Percentiles rank a stretch among this genome's conserved stretches.
These are phyloP conservation scores for Extremus antarcticus DNA, from an alignment of 495 filamentous ascomycete species.

Conservation along the genomic window DNA sequence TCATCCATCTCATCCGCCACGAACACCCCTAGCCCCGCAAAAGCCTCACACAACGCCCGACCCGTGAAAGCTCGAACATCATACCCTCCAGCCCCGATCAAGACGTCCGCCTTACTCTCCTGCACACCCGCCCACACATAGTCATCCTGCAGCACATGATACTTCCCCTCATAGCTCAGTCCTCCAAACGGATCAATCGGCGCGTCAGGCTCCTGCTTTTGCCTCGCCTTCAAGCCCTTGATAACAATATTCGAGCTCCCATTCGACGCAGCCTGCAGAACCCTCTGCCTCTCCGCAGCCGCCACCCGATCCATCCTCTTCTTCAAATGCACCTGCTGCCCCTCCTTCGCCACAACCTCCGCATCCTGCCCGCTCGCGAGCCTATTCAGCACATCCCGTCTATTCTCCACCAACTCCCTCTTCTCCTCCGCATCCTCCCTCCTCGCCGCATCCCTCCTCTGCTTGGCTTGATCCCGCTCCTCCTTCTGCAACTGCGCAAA, in stretches of 20 bases:
- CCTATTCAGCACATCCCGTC: slow-evolving; percentile 45
- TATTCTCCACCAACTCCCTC: slow-evolving; percentile 46
- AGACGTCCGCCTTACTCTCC: slow-evolving; percentile 44
- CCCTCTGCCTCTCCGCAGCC: slow-evolving; percentile 24
- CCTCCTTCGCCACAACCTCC: slow-evolving; percentile 41
- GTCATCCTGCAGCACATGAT: slow-evolving; percentile 54
- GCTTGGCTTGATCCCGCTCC: slow-evolving; percentile 55
- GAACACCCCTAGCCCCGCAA: slow-evolving; percentile 76
- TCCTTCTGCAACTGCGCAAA: slow-evolving; percentile 46
- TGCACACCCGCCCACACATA: slow-evolving; percentile 59
- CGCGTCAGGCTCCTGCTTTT: slow-evolving; percentile 48
- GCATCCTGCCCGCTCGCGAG: slow-evolving; percentile 42
- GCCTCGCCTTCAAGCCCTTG: slow-evolving; percentile 59
- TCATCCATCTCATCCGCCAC: slow-evolving; percentile 62
- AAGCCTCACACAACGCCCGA: slow-evolving; percentile 75
- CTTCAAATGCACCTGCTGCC: slow-evolving; percentile 57
- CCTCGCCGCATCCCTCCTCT: slow-evolving; percentile 43
- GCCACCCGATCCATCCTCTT: slow-evolving; percentile 38
- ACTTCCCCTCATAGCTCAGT: slow-evolving; percentile 47
- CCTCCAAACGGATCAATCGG: slow-evolving; percentile 87
- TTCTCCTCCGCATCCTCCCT: slow-evolving; percentile 49
- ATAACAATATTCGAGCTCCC: slow-evolving; percentile 44
- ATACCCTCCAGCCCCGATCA: slow-evolving; percentile 70
- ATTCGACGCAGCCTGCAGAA: slow-evolving; percentile 21
- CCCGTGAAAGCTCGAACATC: slow-evolving; percentile 68